Conservation (phyloP, 2,329 filamentous ascomycete genomes). For the Aspergillus fumigatiaffinis region DNA sequence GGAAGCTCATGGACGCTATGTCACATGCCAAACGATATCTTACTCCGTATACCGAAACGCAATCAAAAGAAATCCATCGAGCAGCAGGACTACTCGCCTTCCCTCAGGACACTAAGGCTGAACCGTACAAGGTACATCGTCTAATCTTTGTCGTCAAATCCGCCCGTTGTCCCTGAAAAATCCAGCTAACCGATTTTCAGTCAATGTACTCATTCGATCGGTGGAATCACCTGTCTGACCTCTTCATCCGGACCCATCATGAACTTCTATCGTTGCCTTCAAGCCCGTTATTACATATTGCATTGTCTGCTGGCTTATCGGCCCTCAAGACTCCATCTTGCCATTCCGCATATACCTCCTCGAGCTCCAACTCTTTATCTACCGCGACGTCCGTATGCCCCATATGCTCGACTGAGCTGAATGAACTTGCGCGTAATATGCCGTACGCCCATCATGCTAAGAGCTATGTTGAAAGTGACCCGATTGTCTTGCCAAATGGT, state of each 20-base stretch:
- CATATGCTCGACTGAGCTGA: constrained; percentile 93
- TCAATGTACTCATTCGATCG: constrained; percentile 69
- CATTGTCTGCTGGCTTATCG: constrained; percentile 83
- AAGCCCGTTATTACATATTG: constrained; percentile 81
- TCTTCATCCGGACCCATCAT: constrained; percentile 86
- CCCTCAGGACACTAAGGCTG: constrained; percentile 55
- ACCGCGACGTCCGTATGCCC: constrained; percentile 78
- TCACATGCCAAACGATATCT: constrained; percentile 79
- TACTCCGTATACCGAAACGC: constrained; percentile 63
- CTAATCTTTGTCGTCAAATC: background rate
- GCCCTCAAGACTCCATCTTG: constrained; percentile 94
- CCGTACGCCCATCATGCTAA: constrained; percentile 95
- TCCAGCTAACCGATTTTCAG: constrained; percentile 35
- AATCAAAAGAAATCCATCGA: constrained; percentile 64
- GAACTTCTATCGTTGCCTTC: constrained; percentile 76
- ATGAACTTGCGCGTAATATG: constrained; percentile 80
- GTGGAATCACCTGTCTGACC: constrained; percentile 70
- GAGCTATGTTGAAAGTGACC: constrained; percentile 84
- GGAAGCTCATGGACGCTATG: constrained; percentile 71
- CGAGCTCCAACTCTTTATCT: constrained; percentile 49
- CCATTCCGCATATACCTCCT: constrained; percentile 63
- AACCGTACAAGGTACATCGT: constrained; percentile 55
- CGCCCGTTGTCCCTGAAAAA: background rate
- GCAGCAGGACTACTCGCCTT: constrained; percentile 80
- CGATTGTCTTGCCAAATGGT: constrained; percentile 81